Evolutionary conservation across 805 yeast genomes (phyloP).

Genomic region (Kregervanrija fluxuum): DNA sequence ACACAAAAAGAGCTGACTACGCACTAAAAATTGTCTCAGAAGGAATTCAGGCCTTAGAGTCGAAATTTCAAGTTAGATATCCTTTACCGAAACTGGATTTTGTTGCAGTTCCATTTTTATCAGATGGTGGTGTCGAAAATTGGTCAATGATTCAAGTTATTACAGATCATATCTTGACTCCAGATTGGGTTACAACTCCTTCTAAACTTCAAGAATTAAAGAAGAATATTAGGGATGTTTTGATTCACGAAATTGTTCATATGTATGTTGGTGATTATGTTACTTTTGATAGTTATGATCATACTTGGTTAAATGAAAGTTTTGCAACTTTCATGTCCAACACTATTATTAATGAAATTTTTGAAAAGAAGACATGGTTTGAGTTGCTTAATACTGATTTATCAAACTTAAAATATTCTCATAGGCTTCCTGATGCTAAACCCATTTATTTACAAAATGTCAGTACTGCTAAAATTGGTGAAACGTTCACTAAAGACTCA

Average conservation of each 20-base stretch:
- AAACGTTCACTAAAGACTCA: slow-evolving; percentile 42
- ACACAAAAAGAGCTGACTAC: slow-evolving; percentile 37
- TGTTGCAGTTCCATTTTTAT: slow-evolving; percentile 59
- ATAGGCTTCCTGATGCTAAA: slow-evolving; percentile 27
- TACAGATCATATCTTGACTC: slow-evolving; percentile 39
- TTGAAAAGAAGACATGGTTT: slow-evolving; percentile 27
- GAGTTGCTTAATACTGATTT: slow-evolving; percentile 23
- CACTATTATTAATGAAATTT: slow-evolving; percentile 25
- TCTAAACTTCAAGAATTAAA: slow-evolving; percentile 11
- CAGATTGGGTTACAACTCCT: slow-evolving; percentile 22
- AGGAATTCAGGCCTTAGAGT: slow-evolving; percentile 41
- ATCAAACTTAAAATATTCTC: slow-evolving; percentile 25
- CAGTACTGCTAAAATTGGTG: slow-evolving; percentile 31
- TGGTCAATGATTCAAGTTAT: slow-evolving; percentile 63
- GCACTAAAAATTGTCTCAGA: slow-evolving; percentile 42
- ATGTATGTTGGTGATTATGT: slow-evolving; percentile 74
- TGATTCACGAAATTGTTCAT: slow-evolving; percentile 70
- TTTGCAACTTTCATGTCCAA: slow-evolving; percentile 69
- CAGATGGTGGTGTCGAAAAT: slow-evolving; percentile 79
- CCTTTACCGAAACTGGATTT: slow-evolving; percentile 64
- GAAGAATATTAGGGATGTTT: slow-evolving; percentile 39
- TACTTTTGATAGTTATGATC: slow-evolving; percentile 60
- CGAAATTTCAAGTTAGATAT: slow-evolving; percentile 36
- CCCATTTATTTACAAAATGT: slow-evolving; percentile 33
- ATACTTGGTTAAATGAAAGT: slow-evolving; percentile 70